Conservation (phyloP, 2,329 filamentous ascomycete genomes). For the Diaporthe caulivora region DNA sequence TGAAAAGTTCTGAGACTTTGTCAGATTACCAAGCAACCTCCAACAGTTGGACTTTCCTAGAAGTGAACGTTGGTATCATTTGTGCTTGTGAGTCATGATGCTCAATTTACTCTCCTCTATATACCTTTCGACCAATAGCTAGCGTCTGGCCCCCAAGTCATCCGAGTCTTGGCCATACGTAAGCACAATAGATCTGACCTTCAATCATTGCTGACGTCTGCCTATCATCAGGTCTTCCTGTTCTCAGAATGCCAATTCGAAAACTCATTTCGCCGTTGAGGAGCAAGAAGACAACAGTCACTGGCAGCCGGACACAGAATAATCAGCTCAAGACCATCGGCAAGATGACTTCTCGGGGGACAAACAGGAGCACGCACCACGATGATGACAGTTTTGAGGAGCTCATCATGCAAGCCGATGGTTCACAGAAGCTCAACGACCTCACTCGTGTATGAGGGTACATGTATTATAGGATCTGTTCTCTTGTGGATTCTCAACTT, state of each 20-base stretch:
- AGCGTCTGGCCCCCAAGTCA: too few relatives aligned
- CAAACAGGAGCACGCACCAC: not conserved
- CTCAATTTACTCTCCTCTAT: not conserved
- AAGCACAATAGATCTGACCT: not conserved
- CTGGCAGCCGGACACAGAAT: constrained; percentile 1
- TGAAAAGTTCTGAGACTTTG: not conserved
- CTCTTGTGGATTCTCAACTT: too few relatives aligned
- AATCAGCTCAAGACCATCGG: constrained; percentile 16
- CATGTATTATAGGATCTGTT: not conserved
- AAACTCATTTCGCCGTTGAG: not conserved
- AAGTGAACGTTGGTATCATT: constrained; percentile 40
- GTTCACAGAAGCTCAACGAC: not conserved
- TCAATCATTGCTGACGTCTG: not conserved
- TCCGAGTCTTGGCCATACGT: too few relatives aligned
- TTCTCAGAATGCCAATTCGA: not conserved
- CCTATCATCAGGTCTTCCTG: not conserved
- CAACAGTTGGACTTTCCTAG: constrained; percentile 42
- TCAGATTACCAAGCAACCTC: constrained; percentile 41
- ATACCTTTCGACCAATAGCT: too few relatives aligned
- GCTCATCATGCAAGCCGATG: not conserved
- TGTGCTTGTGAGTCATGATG: constrained; percentile 38
- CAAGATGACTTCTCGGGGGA: not conserved
- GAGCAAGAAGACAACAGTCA: constrained; percentile 5
- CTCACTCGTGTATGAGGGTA: not conserved
- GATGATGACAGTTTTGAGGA: constrained; percentile 22